Base-by-base conservation (phyloP, 2,329 filamentous ascomycete genomes). In the Penicillium janthinellum region DNA sequence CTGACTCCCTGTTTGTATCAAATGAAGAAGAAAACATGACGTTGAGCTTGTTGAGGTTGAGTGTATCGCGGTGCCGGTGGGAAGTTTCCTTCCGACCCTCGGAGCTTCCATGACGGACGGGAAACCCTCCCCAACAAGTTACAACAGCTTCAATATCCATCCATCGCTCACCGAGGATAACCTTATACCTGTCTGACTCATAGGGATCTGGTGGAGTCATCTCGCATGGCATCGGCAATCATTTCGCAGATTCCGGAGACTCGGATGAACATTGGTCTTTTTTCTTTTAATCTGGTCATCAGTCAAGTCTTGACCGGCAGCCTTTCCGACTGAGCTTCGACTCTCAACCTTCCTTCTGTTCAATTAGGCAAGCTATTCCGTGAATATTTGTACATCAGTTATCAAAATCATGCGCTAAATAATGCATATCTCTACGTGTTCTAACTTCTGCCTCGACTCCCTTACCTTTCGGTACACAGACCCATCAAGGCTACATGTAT, bases 151-250 rank as follows among this genome's bases (percentile, higher is more conserved):
- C 31, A 31, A 31, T 31, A 31, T 31, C 22, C 41, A 47, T 34
- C 28, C 41, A 47, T 34, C 28, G 14, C 64, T 65, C 64, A 65
- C 66, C 66, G 64, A 63, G 57, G 48, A 67, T 64, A 64, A 67
- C 60, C 59, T 62, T 62, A 59, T 53, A 17, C 22, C 7, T 10
- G 7, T 49, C 49, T 37, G 50, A 58, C 56, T 54, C 50, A 41
- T 22, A n/a, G 37, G 17, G 48, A n/a, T n/a, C 51, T 5, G 5
- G 15, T 41, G 50, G 38, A 41, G n/a, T 5, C 39, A 10, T 44
- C 31, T 44, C 22, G 22, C 39, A 44, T 41, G 15, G 22, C 22
- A 35, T 42, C 38, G 49, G 28, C 34, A 14, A 14, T 42, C 35
- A 48, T 22, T 31, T 22, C 31, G 2, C 22, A 28, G 8, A 42